Evolutionary conservation across 179 eudicot genomes (phyloP).

Genomic region (Spinacia oleracea): DNA sequence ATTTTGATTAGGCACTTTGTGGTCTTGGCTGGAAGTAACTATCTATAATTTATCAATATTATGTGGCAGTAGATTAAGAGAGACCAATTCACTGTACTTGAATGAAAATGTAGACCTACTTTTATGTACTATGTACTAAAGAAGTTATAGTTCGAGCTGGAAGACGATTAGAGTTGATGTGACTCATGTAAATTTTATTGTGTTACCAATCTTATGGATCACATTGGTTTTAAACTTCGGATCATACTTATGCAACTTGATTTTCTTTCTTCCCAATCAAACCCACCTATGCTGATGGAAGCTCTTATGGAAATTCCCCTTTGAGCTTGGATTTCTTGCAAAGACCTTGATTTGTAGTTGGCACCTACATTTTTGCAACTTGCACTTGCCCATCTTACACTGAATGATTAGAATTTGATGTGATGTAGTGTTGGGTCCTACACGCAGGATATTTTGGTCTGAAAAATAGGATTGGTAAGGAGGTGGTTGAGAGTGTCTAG

Average conservation of each 20-base stretch:
- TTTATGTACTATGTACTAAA: background rate
- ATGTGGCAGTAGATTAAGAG: background rate
- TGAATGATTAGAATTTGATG: background rate
- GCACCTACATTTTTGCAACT: background rate
- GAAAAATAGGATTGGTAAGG: background rate
- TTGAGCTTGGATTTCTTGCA: background rate
- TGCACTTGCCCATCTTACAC: background rate
- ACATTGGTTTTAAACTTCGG: too few relatives aligned
- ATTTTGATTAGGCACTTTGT: background rate
- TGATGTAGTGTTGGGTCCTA: background rate
- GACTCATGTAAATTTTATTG: background rate
- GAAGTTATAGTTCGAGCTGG: background rate
- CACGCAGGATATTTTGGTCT: background rate
- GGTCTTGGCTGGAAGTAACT: background rate
- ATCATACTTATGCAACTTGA: background rate
- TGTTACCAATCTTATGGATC: background rate
- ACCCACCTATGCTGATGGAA: background rate
- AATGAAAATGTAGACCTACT: background rate
- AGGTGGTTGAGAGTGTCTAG: slow-evolving; percentile 1
- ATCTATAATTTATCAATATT: background rate
- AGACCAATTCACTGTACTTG: background rate
- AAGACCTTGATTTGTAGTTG: background rate
- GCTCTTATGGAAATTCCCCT: background rate
- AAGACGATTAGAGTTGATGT: background rate
- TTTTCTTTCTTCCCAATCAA: background rate